phyloP scores from a whole-genome alignment of 23 red algal species.

The Gracilaria caudata region DNA sequence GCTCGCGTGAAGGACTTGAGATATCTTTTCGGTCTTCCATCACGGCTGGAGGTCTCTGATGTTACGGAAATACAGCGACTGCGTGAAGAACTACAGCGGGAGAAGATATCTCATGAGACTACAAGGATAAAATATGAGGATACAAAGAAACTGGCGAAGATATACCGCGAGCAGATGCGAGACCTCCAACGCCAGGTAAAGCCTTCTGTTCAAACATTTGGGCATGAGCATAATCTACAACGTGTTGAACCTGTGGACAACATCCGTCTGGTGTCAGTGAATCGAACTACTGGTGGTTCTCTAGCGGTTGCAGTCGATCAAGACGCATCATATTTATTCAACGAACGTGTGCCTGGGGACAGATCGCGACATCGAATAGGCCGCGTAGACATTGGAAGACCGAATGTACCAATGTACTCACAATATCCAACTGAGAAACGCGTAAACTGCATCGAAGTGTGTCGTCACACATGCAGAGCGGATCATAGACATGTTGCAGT shows the following conservation, averaged over 20 bases:
- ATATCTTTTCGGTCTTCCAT: constrained; percentile 40
- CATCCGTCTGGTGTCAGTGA: background rate
- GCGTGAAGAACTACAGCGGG: constrained; percentile 18
- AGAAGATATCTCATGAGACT: constrained; percentile 26
- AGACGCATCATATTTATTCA: constrained; percentile 39
- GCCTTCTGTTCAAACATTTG: constrained; percentile 22
- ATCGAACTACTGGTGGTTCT: constrained; percentile 34
- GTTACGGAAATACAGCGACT: constrained; percentile 27
- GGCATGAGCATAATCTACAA: background rate
- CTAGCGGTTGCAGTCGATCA: constrained; percentile 29
- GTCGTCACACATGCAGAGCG: constrained; percentile 9
- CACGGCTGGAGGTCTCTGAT: constrained; percentile 24
- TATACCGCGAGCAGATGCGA: background rate
- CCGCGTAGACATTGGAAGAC: constrained; percentile 36
- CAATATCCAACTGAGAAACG: background rate
- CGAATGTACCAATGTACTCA: constrained; percentile 11
- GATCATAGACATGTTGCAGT: constrained; percentile 18
- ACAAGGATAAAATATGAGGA: constrained; percentile 45
- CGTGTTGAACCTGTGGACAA: background rate
- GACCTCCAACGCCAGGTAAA: background rate
- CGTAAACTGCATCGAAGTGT: constrained; percentile 39
- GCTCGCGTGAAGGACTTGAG: constrained; percentile 48
- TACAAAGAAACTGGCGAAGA: constrained; percentile 29
- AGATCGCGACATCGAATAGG: background rate
- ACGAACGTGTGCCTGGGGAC: constrained; percentile 19